These are phyloP conservation scores for Solanum chilense DNA, from an alignment of 257 asterid species.

Conservation along the genomic window DNA sequence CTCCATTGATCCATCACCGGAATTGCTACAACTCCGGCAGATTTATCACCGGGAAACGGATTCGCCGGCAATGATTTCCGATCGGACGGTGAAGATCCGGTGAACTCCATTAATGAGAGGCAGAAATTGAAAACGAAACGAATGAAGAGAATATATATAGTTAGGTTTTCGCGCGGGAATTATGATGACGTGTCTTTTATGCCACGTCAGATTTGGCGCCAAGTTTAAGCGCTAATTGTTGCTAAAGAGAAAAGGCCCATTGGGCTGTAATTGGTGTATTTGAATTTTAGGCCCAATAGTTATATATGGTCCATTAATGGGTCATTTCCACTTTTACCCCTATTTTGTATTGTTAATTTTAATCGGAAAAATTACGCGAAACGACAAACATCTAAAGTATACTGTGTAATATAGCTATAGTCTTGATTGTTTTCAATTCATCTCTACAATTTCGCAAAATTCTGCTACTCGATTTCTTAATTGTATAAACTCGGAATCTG, in stretches of 20 bases:
- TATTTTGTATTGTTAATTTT: too few relatives aligned
- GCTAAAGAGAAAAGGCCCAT: not conserved
- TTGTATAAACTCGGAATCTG: too few relatives aligned
- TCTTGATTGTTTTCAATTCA: too few relatives aligned
- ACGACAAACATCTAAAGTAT: too few relatives aligned
- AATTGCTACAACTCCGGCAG: not conserved
- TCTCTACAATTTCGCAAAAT: too few relatives aligned
- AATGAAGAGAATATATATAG: not conserved
- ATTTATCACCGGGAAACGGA: not conserved
- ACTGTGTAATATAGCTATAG: too few relatives aligned
- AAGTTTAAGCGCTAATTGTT: not conserved
- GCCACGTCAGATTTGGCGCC: slow-evolving; percentile 56
- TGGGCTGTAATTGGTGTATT: not conserved
- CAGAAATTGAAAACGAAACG: not conserved
- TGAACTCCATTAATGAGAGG: not conserved
- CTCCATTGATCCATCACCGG: slow-evolving; percentile 25
- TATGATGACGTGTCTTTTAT: slow-evolving; percentile 18
- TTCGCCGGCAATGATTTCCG: slow-evolving; percentile 8
- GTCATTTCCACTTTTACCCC: not conserved
- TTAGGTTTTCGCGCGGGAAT: slow-evolving; percentile 39
- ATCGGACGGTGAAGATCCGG: not conserved
- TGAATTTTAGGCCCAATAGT: not conserved
- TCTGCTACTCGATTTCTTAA: too few relatives aligned
- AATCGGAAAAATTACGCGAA: too few relatives aligned
- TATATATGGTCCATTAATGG: not conserved